phyloP scores from a whole-genome alignment of 306 rosid species.

The Cajanus cajan region DNA sequence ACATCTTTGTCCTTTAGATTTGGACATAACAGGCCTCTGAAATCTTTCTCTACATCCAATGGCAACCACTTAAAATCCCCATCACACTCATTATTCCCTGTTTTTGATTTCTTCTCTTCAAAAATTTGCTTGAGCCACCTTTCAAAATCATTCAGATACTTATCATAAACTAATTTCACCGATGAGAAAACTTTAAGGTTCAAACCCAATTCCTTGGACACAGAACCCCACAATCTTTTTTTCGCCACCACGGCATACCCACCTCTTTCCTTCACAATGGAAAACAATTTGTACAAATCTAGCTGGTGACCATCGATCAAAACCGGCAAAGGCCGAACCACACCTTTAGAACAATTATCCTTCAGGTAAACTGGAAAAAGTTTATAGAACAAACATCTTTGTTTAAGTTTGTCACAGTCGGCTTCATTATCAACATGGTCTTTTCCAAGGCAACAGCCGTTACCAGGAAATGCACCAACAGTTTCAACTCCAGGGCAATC shows the following conservation, averaged over 20 bases:
- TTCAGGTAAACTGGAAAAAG: slow-evolving; percentile 47
- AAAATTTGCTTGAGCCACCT: slow-evolving; percentile 52
- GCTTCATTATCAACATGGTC: slow-evolving; percentile 28
- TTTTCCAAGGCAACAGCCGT: slow-evolving; percentile 20
- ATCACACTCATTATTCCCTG: slow-evolving; percentile 34
- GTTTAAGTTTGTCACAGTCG: slow-evolving; percentile 34
- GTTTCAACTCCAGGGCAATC: slow-evolving; percentile 45
- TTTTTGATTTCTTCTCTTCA: slow-evolving; percentile 40
- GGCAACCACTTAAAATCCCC: slow-evolving; percentile 36
- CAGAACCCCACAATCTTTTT: slow-evolving; percentile 63
- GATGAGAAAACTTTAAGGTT: slow-evolving; percentile 39
- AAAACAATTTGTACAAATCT: slow-evolving; percentile 65
- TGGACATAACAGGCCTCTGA: slow-evolving; percentile 44
- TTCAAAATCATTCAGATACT: slow-evolving; percentile 66
- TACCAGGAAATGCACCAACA: slow-evolving; percentile 33
- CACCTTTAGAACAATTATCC: slow-evolving; percentile 46
- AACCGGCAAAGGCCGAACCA: slow-evolving; percentile 58
- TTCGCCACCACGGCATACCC: slow-evolving; percentile 61
- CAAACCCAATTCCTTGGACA: slow-evolving; percentile 53
- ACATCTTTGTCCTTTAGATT: slow-evolving; percentile 32
- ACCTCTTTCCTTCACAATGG: slow-evolving; percentile 63
- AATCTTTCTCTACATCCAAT: slow-evolving; percentile 53
- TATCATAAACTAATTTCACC: slow-evolving; percentile 58
- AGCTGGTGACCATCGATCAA: slow-evolving; percentile 50
- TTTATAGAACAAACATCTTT: slow-evolving; percentile 51